Evolutionary conservation across 1,139 yeast genomes (phyloP), one percentile per base, ranked within the genome.

Genomic region (Suhomyces bolitotheri): DNA sequence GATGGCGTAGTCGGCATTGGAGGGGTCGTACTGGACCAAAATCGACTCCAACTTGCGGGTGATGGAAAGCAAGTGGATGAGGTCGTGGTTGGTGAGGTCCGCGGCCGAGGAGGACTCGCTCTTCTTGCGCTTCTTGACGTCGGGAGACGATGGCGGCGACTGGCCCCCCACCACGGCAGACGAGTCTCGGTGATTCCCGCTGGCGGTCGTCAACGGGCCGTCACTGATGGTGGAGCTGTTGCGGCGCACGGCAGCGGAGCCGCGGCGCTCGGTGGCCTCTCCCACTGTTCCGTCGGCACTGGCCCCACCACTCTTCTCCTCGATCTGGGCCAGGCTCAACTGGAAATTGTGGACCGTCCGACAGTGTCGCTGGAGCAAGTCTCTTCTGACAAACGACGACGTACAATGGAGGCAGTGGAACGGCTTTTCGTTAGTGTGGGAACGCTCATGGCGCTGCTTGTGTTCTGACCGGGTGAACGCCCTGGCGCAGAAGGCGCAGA

Each of bases 381-480:
- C 95, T 49, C 92, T 61, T 46, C 95, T 66, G 1, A 85, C 95
- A 65, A 85, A 85, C 2, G 84, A 78, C 28, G 83, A 76, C 2
- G 82, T 73, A 51, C 94, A 85, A 33, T 79, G 73, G 26, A 76
- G 66, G 49, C 95, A 85, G 45, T 80, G 83, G 60, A 82, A 85
- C 0, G 94, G 94, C 46, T 86, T 81, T 48, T 83, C 89, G 50
- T 85, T 85, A 15, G 92, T 84, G 53, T 86, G 95, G 3, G 90
- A 82, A 23, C 94, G 64, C 54, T 86, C 95, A 53, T 86, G 95
- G 32, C 95, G 75, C 38, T 83, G 79, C 52, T 84, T 78, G 56
- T 86, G 95, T 53, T 86, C 95, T 16, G 87, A 78, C 31, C 95
- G 66, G 7, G 90, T 80, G 54, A 86, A 86, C 1, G 89, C 85